Base-by-base conservation (phyloP, 139 green algal genomes). In the Chlamydomonas asymmetrica region DNA sequence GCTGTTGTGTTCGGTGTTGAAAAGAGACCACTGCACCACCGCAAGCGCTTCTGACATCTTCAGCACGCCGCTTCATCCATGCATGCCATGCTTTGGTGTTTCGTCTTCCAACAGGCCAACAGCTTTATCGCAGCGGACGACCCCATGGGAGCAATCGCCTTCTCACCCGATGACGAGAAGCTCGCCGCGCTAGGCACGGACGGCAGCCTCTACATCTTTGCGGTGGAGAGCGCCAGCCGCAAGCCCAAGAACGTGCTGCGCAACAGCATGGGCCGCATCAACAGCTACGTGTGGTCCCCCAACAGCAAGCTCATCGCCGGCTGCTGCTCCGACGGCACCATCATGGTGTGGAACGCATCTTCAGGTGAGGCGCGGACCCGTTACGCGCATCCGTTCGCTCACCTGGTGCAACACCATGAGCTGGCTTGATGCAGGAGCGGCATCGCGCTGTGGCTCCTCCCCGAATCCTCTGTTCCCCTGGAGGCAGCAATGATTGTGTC, bases 301-400 rank as follows among this genome's bases (percentile, higher is more conserved):
- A 87, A 87, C 76, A 67, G 34, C 43, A 87, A 87, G 76, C 68
- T 83, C 45, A 73, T 87, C 25, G 76, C 68, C 6, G 81, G 81
- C 39, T 63, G 57, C 35, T 71, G 81, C 52, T 70, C 43, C 3
- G 81, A 87, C 62, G 81, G 81, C 56, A 79, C 72, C 67, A 73
- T 80, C 38, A 74, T 87, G 56, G 66, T 87, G 41, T 87, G 81
- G 81, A 83, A 80, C 62, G 76, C 81, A 23, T 43, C 16, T 32
- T 69, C 76, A 9, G 76, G 76, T n/a, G n/a, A n/a, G n/a, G n/a
- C n/a, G n/a, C n/a, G n/a, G n/a, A n/a, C n/a, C n/a, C n/a, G n/a
- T n/a, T n/a, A n/a, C n/a, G n/a, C n/a, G n/a, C n/a, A n/a, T n/a
- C n/a, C n/a, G n/a, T n/a, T n/a, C n/a, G n/a, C n/a, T n/a, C n/a